These are phyloP conservation scores for Exserohilum turcica DNA, from an alignment of 2,329 filamentous ascomycete genomes.

Conservation along the genomic window DNA sequence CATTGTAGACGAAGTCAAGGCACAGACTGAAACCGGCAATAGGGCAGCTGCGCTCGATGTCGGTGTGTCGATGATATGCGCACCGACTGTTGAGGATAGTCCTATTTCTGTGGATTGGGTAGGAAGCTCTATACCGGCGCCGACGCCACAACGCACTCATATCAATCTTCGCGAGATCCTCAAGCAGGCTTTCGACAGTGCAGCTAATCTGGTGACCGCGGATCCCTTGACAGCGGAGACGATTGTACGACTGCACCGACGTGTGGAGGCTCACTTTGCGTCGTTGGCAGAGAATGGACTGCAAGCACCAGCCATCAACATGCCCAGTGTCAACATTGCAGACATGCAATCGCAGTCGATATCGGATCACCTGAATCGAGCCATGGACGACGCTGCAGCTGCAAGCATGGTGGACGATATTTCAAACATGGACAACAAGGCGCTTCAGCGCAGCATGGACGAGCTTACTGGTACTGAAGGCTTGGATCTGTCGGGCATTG, in stretches of 20 bases:
- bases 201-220: constrained; percentile 60
- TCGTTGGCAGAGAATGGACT: constrained; percentile 31
- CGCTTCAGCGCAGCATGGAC: constrained; percentile 40
- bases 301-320: constrained; percentile 31
- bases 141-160: constrained; percentile 42
- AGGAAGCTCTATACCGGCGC: constrained; percentile 31
- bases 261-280: constrained; percentile 67
- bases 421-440: constrained; percentile 40
- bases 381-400: constrained; percentile 45
- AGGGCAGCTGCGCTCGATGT: constrained; percentile 70
- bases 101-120: constrained; percentile 44
- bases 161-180: constrained; percentile 67
- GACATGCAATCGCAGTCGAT: constrained; percentile 36
- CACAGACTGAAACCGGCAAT: constrained; percentile 64
- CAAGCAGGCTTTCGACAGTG: constrained; percentile 63
- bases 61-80: constrained; percentile 70
- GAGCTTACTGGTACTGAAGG: constrained; percentile 34
- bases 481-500: constrained; percentile 39
- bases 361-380: constrained; percentile 40
- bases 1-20: constrained; percentile 70
- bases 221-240: constrained; percentile 65
- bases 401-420: constrained; percentile 39
- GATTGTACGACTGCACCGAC: constrained; percentile 65
- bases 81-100: constrained; percentile 57
- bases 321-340: constrained; percentile 35